A percentile compares a stretch with the other conserved stretches of the same genome.
phyloP scores from a whole-genome alignment of 164 flowering plant species.

The Vitis vinifera region DNA sequence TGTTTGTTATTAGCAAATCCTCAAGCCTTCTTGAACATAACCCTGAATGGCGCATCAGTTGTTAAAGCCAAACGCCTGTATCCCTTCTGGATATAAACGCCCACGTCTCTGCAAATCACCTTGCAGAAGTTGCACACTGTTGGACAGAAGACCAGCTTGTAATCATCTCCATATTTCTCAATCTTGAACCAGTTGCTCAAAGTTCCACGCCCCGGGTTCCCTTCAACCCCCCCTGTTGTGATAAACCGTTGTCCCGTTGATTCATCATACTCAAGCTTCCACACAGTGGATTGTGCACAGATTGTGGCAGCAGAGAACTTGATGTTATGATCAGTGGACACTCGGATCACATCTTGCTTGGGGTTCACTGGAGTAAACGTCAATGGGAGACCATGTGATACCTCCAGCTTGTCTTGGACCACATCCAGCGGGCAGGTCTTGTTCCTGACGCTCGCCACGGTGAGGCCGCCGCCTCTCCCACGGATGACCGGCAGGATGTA shows the following conservation, averaged over 20 bases:
- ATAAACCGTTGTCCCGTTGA: constrained; percentile 16
- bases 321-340: constrained; percentile 18
- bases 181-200: neutral
- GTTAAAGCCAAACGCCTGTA: too few relatives aligned
- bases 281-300: too few relatives aligned
- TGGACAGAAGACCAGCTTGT: constrained; percentile 13
- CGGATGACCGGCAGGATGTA: constrained; percentile 23
- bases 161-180: constrained; percentile 17
- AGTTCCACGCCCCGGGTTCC: constrained; percentile 28
- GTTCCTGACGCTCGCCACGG: constrained; percentile 5
- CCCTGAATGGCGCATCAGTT: too few relatives aligned
- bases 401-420: constrained; percentile 10
- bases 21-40: too few relatives aligned
- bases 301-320: too few relatives aligned
- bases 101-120: neutral
- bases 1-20: too few relatives aligned
- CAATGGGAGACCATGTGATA: too few relatives aligned
- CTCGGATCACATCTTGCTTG: constrained; percentile 1
- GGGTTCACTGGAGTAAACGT: constrained; percentile 17
- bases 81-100: too few relatives aligned
- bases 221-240: constrained; percentile 23
- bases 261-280: constrained; percentile 8
- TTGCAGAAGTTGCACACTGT: constrained; percentile 12
- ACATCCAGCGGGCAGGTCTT: constrained; percentile 25
- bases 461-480: constrained; percentile 28